phyloP scores from a whole-genome alignment of 345 rosid species.

The Eucalyptus pumila region DNA sequence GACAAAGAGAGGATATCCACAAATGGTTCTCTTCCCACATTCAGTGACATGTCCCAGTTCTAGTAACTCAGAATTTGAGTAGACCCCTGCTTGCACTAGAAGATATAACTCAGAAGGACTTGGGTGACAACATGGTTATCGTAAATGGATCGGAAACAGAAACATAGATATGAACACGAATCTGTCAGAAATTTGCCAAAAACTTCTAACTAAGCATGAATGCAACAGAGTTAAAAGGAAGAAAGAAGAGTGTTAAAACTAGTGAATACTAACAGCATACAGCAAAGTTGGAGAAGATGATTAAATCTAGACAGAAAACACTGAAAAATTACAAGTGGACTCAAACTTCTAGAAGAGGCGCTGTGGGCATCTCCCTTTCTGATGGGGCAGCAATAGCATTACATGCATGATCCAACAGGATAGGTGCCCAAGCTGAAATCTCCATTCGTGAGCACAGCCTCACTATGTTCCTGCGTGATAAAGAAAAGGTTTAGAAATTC shows the following conservation, averaged over 20 bases:
- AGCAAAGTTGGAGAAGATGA: background rate
- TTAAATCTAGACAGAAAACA: background rate
- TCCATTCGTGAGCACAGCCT: slow-evolving; percentile 14
- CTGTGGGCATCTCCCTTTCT: background rate
- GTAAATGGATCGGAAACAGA: background rate
- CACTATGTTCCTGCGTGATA: slow-evolving; percentile 29
- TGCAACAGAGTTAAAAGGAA: background rate
- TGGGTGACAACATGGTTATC: background rate
- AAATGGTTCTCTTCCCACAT: background rate
- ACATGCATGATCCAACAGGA: slow-evolving; percentile 24
- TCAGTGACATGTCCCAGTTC: background rate
- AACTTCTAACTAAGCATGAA: background rate
- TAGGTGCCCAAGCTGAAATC: slow-evolving; percentile 35
- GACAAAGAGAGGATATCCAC: background rate
- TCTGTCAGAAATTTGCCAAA: background rate
- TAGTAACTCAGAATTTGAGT: background rate
- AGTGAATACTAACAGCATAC: background rate
- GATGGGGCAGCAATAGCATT: background rate
- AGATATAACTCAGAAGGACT: background rate
- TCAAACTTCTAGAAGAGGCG: background rate
- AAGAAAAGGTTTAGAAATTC: background rate
- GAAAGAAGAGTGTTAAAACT: background rate
- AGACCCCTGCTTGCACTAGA: background rate
- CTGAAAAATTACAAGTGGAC: background rate
- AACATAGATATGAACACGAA: background rate